Conservation (phyloP, 768 basidiomycete genomes). For the Lentinula detonsa region DNA sequence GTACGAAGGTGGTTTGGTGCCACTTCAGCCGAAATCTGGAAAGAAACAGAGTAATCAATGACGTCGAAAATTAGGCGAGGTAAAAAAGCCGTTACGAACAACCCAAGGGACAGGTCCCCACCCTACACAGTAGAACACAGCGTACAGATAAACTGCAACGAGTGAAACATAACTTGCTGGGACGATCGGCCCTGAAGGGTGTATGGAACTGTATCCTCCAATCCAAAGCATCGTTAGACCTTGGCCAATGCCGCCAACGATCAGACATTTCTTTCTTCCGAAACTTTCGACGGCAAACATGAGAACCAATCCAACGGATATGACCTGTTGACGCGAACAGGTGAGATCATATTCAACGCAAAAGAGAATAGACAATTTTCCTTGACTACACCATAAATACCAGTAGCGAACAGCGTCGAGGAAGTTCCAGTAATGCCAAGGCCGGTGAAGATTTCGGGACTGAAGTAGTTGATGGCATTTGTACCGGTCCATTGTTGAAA, state of each 20-base stretch:
- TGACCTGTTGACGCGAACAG: slow-evolving; percentile 21
- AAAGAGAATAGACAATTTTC: slow-evolving; percentile 25
- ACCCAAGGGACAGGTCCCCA: slow-evolving; percentile 32
- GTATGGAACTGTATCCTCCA: slow-evolving; percentile 31
- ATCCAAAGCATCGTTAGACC: slow-evolving; percentile 43
- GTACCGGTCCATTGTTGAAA: slow-evolving; percentile 47
- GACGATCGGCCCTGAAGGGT: slow-evolving; percentile 22
- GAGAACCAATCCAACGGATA: slow-evolving; percentile 33
- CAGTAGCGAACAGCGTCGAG: slow-evolving; percentile 44
- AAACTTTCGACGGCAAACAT: slow-evolving; percentile 40
- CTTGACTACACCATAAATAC: slow-evolving; percentile 16
- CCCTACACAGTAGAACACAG: slow-evolving; percentile 32
- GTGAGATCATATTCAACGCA: neutral
- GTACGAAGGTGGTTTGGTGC: slow-evolving; percentile 39
- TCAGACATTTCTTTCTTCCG: slow-evolving; percentile 43
- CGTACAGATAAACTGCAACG: slow-evolving; percentile 40
- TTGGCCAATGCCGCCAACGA: slow-evolving; percentile 45
- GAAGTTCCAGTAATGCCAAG: slow-evolving; percentile 39
- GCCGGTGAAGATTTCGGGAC: slow-evolving; percentile 42
- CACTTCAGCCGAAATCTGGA: slow-evolving; percentile 23
- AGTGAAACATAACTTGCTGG: slow-evolving; percentile 36
- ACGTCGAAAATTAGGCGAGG: neutral
- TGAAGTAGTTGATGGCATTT: slow-evolving; percentile 51
- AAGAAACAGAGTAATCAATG: neutral
- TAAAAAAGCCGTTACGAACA: slow-evolving; percentile 13